Conservation (phyloP, 495 filamentous ascomycete species). For the Thermochaetoides thermophila region DNA sequence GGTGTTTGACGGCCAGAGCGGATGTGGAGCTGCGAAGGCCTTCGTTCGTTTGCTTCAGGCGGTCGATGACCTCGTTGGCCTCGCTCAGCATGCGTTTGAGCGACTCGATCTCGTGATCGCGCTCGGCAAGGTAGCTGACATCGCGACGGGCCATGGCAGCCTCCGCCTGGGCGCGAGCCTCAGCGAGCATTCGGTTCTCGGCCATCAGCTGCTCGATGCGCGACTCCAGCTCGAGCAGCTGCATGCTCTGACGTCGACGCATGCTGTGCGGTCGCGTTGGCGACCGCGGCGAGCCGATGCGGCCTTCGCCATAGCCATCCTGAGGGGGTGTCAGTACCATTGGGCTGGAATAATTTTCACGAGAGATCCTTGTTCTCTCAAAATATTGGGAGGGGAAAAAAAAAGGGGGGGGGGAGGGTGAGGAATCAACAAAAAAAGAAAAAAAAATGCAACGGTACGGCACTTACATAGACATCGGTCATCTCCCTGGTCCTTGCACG, state of each 20-base stretch:
- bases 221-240: conserved; percentile 68
- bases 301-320: conserved; percentile 93
- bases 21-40: conserved; percentile 63
- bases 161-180: conserved; percentile 57
- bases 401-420: neutral
- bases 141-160: conserved; percentile 24
- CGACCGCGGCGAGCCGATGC: conserved; percentile 71
- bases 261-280: conserved; percentile 92
- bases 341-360: too few relatives aligned
- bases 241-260: conserved; percentile 90
- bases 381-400: conserved; percentile 5
- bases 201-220: conserved; percentile 64
- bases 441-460: conserved; percentile 6
- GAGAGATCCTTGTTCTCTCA: too few relatives aligned
- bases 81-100: conserved; percentile 61
- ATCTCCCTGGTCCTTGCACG: conserved; percentile 70
- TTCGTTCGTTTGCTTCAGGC: conserved; percentile 58
- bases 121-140: conserved; percentile 40
- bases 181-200: conserved; percentile 64
- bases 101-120: conserved; percentile 66
- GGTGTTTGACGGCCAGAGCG: conserved; percentile 57
- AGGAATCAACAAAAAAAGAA: conserved; percentile 3
- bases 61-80: conserved; percentile 65
- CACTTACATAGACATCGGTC: conserved; percentile 87
- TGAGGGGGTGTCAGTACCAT: conserved; percentile 23